Percentiles rank a stretch among this genome's conserved stretches.
Conservation (phyloP, 257 asterid species). For the Solanum etuberosum region DNA sequence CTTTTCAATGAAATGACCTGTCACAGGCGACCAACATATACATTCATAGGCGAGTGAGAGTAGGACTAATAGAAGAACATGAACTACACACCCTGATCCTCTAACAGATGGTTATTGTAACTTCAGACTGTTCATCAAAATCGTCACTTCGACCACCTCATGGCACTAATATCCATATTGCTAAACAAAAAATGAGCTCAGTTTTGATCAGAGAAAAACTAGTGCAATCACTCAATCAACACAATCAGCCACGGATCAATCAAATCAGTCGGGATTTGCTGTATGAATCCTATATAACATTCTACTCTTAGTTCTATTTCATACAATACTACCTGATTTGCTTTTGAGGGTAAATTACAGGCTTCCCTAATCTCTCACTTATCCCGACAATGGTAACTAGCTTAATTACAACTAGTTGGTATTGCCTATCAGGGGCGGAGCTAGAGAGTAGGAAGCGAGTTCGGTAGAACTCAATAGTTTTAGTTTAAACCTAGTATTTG, state of each 20-base stretch:
- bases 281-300: neutral
- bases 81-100: neutral
- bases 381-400: neutral
- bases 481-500: neutral
- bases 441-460: neutral
- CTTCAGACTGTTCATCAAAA: neutral
- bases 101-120: neutral
- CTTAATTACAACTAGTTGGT: neutral
- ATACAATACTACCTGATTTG: neutral
- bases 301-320: neutral
- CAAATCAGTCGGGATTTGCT: neutral
- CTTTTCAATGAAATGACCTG: neutral
- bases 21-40: neutral
- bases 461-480: neutral
- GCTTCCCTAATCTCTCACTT: neutral
- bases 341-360: neutral
- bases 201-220: neutral
- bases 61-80: neutral
- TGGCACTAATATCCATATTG: neutral
- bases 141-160: neutral
- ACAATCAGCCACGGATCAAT: neutral
- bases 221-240: neutral
- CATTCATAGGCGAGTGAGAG: neutral
- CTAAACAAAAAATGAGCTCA: neutral
- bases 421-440: neutral